A percentile compares a stretch with the other conserved stretches of the same genome.
phyloP scores from a whole-genome alignment of 768 basidiomycete species.

The Agrocybe pediades region DNA sequence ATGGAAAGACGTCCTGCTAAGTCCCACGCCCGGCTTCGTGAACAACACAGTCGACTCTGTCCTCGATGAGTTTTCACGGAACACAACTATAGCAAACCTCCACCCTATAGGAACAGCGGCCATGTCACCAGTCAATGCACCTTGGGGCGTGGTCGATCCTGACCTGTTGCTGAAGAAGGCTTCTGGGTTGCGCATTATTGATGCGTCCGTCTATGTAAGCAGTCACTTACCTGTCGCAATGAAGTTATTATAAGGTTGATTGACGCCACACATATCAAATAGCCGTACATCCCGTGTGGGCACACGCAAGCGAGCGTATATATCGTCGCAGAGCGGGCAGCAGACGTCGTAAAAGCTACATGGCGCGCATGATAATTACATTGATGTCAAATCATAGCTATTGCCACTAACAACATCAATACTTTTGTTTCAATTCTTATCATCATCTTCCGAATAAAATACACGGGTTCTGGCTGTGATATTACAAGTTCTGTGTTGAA shows the following conservation, averaged over 20 bases:
- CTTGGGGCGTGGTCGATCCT: conserved; percentile 32
- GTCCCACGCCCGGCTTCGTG: conserved; percentile 13
- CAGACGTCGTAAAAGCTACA: background rate
- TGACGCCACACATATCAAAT: background rate
- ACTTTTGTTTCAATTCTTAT: too few species aligned
- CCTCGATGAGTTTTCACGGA: conserved; percentile 21
- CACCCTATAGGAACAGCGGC: conserved; percentile 31
- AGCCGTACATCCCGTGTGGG: conserved; percentile 1
- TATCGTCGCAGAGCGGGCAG: background rate
- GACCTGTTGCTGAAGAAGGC: conserved; percentile 30
- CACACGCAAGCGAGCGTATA: background rate
- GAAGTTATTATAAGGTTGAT: background rate
- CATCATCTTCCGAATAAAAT: too few species aligned
- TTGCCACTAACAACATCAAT: too few species aligned
- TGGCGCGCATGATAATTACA: background rate
- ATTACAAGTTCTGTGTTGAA: too few species aligned
- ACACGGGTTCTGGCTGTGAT: too few species aligned
- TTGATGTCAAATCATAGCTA: too few species aligned
- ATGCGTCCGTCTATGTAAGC: conserved; percentile 34
- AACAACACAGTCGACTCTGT: conserved; percentile 24
- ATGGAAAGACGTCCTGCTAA: conserved; percentile 27
- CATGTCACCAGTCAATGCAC: conserved; percentile 23
- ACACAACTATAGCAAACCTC: conserved; percentile 15
- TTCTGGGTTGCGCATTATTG: conserved; percentile 33
- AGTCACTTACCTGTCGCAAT: background rate